Evolutionary conservation across 73 alveolate genomes (phyloP).

Genomic region (Tetrahymena elliotti): DNA sequence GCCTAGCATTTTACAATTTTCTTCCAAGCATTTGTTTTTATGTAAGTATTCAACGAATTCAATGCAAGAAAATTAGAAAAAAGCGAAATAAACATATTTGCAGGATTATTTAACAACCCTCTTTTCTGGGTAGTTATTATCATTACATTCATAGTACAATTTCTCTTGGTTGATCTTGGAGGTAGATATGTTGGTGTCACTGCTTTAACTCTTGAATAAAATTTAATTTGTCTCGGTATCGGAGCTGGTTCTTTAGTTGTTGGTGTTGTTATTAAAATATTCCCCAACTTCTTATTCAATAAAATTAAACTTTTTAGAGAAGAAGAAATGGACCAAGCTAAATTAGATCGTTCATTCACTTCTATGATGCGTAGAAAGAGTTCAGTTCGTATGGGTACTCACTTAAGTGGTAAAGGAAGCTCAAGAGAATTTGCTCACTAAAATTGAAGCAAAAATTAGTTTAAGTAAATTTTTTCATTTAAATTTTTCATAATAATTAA

Average conservation of each 20-base stretch:
- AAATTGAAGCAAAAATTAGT: background rate
- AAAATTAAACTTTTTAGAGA: constrained; percentile 28
- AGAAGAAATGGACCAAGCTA: constrained; percentile 28
- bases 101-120: constrained; percentile 72
- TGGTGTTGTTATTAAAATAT: constrained; percentile 24
- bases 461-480: background rate
- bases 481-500: too few relatives aligned
- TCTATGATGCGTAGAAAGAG: constrained; percentile 29
- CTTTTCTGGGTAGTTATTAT: constrained; percentile 50
- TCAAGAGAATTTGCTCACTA: background rate
- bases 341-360: constrained; percentile 36
- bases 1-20: constrained; percentile 56
- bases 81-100: constrained; percentile 72
- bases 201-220: constrained; percentile 55
- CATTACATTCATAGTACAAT: constrained; percentile 59
- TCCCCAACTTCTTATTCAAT: constrained; percentile 33
- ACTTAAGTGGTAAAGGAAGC: background rate
- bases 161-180: constrained; percentile 67
- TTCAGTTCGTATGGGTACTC: constrained; percentile 27
- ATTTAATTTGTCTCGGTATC: constrained; percentile 53
- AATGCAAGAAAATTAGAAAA: constrained; percentile 75
- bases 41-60: constrained; percentile 87
- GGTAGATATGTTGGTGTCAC: constrained; percentile 71
- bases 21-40: constrained; percentile 80
- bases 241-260: constrained; percentile 41